Percentiles rank a stretch among this genome's conserved stretches.
Conservation (phyloP, 1,139 yeast species). For the Geotrichum australiense region DNA sequence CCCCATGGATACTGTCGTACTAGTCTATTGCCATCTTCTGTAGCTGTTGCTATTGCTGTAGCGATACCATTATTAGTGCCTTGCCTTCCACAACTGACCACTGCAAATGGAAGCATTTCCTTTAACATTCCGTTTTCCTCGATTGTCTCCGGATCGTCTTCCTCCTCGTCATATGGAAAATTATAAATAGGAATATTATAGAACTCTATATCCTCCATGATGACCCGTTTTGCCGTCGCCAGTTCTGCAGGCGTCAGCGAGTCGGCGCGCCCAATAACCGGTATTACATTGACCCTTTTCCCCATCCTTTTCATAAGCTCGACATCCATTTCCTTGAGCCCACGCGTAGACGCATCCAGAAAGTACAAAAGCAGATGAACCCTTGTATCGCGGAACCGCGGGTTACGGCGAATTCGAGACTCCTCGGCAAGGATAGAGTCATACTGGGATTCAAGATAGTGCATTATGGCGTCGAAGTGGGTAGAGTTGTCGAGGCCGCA, state of each 20-base stretch:
- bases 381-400: conserved; percentile 63
- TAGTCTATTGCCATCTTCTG: conserved; percentile 46
- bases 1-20: conserved; percentile 93
- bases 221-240: conserved; percentile 54
- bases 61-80: conserved; percentile 58
- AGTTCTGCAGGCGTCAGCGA: conserved; percentile 72
- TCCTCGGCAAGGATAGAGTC: conserved; percentile 90
- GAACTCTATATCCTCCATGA: conserved; percentile 66
- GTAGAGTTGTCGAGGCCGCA: conserved; percentile 59
- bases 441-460: conserved; percentile 75
- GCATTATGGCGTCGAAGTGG: conserved; percentile 63
- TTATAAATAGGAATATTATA: conserved; percentile 77
- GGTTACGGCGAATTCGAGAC: conserved; percentile 80
- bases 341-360: conserved; percentile 67
- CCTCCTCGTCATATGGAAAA: conserved; percentile 65
- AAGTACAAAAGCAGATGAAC: conserved; percentile 65
- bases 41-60: too few species aligned
- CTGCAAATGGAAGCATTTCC: conserved; percentile 73
- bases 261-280: conserved; percentile 80
- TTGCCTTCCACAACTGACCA: too few species aligned
- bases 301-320: conserved; percentile 70
- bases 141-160: conserved; percentile 58
- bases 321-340: conserved; percentile 61
- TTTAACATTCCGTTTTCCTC: conserved; percentile 73
- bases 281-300: conserved; percentile 74